These are phyloP conservation scores for Alnus glutinosa DNA, from an alignment of 306 rosid species.

Conservation along the genomic window DNA sequence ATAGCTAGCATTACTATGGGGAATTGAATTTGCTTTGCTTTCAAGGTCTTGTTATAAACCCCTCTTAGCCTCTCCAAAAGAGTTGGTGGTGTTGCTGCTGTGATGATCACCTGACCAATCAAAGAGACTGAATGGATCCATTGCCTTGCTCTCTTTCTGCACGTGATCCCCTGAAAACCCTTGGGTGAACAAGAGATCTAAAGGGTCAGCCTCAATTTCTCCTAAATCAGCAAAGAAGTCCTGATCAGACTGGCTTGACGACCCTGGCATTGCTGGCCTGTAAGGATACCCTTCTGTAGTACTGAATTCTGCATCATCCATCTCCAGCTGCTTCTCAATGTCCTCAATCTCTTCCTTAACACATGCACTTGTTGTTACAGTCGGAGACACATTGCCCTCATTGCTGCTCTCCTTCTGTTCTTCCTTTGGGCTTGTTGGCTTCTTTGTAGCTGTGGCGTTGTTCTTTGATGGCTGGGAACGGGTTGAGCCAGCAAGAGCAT, in stretches of 20 bases:
- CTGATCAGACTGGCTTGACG: slow-evolving; percentile 33
- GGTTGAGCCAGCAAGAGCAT: slow-evolving; percentile 87
- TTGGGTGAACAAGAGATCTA: slow-evolving; percentile 57
- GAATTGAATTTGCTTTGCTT: not conserved
- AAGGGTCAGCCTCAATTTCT: slow-evolving; percentile 68
- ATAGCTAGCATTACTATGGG: slow-evolving; percentile 13
- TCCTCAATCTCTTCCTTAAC: slow-evolving; percentile 62
- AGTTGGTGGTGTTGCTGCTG: slow-evolving; percentile 23
- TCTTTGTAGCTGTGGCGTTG: slow-evolving; percentile 27
- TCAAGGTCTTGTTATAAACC: slow-evolving; percentile 44
- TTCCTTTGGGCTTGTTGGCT: slow-evolving; percentile 43
- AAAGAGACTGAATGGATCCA: slow-evolving; percentile 72
- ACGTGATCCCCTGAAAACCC: slow-evolving; percentile 36
- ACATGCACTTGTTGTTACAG: slow-evolving; percentile 28
- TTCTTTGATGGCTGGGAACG: slow-evolving; percentile 63
- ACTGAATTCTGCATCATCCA: slow-evolving; percentile 53
- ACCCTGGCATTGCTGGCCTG: slow-evolving; percentile 43
- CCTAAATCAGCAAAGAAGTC: slow-evolving; percentile 79
- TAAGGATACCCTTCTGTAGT: slow-evolving; percentile 38
- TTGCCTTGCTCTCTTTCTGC: slow-evolving; percentile 43
- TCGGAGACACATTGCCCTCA: slow-evolving; percentile 34
- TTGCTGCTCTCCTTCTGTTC: slow-evolving; percentile 36
- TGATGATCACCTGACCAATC: slow-evolving; percentile 54
- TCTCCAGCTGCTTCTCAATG: slow-evolving; percentile 43
- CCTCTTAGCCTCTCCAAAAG: slow-evolving; percentile 40